Conservation (phyloP, 371 early-diverging fungal species). For the Mucor plumbeus region DNA sequence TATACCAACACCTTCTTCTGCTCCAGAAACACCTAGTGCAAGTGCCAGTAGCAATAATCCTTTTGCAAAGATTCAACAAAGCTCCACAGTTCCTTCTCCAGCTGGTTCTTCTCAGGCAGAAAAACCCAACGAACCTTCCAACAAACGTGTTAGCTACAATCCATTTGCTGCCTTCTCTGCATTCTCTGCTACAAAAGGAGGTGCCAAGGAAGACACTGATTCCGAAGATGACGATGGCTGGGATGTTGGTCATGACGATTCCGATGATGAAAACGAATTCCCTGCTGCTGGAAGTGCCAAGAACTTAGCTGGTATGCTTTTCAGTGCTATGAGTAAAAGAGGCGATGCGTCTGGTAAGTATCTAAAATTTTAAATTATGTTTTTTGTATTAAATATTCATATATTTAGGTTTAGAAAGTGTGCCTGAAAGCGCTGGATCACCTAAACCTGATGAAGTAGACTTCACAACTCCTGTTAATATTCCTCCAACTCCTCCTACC, state of each 20-base stretch:
- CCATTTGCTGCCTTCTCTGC: conserved; percentile 58
- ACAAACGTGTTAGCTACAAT: conserved; percentile 58
- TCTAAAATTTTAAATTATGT: too few relatives aligned
- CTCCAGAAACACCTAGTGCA: conserved; percentile 15
- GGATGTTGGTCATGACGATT: conserved; percentile 37
- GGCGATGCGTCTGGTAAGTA: not conserved
- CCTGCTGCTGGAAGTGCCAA: conserved; percentile 60
- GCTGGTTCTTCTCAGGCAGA: conserved; percentile 28
- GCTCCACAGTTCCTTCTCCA: conserved; percentile 1
- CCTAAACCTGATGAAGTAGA: conserved; percentile 25
- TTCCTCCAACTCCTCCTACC: conserved; percentile 16
- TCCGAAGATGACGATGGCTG: conserved; percentile 51
- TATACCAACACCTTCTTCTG: conserved; percentile 11
- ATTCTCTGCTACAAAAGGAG: conserved; percentile 47
- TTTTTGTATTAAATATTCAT: too few relatives aligned
- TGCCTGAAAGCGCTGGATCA: conserved; percentile 11
- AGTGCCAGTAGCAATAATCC: conserved; percentile 51
- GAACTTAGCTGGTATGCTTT: conserved; percentile 50
- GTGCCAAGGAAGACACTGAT: conserved; percentile 37
- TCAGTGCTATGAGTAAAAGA: conserved; percentile 45
- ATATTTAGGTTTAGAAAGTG: conserved; percentile 12
- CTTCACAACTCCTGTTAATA: conserved; percentile 11
- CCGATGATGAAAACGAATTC: conserved; percentile 51
- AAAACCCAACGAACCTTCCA: conserved; percentile 30
- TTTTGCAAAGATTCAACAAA: conserved; percentile 48